Conservation (phyloP, 768 basidiomycete genomes). For the Favolaschia claudopus region DNA sequence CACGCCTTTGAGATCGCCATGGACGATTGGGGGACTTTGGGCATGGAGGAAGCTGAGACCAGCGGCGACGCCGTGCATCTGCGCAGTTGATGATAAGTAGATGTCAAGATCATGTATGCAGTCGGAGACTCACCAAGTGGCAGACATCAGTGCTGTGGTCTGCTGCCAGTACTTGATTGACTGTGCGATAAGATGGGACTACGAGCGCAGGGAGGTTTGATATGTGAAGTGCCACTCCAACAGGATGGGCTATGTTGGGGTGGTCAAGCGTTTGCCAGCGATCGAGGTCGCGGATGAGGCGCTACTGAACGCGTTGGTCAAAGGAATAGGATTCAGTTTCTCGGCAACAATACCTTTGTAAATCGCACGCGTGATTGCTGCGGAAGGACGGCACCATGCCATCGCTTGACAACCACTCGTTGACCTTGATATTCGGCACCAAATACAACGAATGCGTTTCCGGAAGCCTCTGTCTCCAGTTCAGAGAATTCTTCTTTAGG, state of each 20-base stretch:
- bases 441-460: conserved; percentile 17
- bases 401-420: conserved; percentile 17
- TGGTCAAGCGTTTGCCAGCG: conserved; percentile 20
- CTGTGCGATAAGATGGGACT: conserved; percentile 7
- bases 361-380: conserved; percentile 8
- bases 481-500: neutral
- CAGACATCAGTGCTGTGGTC: conserved; percentile 3
- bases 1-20: conserved; percentile 54
- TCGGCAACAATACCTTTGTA: conserved; percentile 3
- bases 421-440: conserved; percentile 3
- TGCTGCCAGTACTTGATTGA: neutral
- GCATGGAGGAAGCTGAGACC: conserved; percentile 49
- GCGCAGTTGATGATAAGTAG: neutral
- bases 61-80: conserved; percentile 47
- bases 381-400: conserved; percentile 19
- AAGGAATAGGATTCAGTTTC: neutral
- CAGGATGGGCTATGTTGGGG: conserved; percentile 19
- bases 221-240: conserved; percentile 21
- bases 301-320: conserved; percentile 2
- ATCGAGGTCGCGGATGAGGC: conserved; percentile 16
- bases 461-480: neutral
- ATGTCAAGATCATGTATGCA: neutral
- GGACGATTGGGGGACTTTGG: conserved; percentile 46
- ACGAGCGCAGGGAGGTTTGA: conserved; percentile 24
- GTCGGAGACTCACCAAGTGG: neutral